Conservation (phyloP, 176 grass and related monocot species). For the Zea luxurians region DNA sequence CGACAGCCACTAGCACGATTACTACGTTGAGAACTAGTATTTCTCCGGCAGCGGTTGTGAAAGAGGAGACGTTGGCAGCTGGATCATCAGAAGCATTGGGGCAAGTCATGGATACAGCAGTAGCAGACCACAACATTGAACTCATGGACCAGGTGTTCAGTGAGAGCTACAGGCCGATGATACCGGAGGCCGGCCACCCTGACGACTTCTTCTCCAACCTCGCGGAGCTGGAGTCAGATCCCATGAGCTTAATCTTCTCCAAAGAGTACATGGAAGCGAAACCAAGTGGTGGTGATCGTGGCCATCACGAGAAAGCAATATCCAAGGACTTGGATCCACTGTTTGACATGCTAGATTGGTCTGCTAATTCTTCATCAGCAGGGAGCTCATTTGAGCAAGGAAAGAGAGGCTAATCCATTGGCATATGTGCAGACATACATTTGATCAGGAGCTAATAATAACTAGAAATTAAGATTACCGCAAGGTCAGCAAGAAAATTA, state of each 20-base stretch:
- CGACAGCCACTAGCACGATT: conserved; percentile 12
- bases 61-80: conserved; percentile 43
- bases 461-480: conserved; percentile 34
- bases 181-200: conserved; percentile 60
- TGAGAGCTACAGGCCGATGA: conserved; percentile 68
- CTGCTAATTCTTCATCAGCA: conserved; percentile 50
- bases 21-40: conserved; percentile 12
- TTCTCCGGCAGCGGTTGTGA: conserved; percentile 36
- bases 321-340: conserved; percentile 53
- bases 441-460: conserved; percentile 45
- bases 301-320: conserved; percentile 44
- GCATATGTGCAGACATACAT: conserved; percentile 40
- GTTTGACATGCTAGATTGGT: conserved; percentile 72
- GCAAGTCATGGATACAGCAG: conserved; percentile 45
- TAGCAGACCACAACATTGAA: conserved; percentile 40
- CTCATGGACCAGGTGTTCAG: conserved; percentile 60
- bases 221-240: conserved; percentile 75
- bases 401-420: conserved; percentile 47
- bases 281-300: conserved; percentile 34
- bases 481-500: conserved; percentile 48
- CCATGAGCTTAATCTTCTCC: conserved; percentile 90
- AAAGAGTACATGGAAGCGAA: conserved; percentile 75
- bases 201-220: conserved; percentile 88
- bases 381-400: conserved; percentile 59
- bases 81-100: conserved; percentile 45